A percentile compares a stretch with the other conserved stretches of the same genome.
phyloP scores from a whole-genome alignment of 179 eudicot species.

The Nepenthes alata region DNA sequence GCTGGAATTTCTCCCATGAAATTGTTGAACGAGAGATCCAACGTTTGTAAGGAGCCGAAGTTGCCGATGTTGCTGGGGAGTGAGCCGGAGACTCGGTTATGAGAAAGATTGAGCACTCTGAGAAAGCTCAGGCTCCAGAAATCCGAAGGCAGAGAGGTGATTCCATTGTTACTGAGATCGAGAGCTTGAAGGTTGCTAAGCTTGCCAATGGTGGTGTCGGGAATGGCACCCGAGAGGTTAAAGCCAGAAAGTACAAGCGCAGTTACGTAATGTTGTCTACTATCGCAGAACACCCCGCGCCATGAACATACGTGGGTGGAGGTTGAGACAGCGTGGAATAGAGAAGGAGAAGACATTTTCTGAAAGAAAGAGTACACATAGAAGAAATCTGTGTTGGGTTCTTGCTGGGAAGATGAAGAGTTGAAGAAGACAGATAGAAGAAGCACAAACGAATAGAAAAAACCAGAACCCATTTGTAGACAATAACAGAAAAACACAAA shows the following conservation, averaged over 20 bases:
- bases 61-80: slow-evolving; percentile 50
- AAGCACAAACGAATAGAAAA: not conserved
- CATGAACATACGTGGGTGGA: slow-evolving; percentile 34
- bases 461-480: not conserved
- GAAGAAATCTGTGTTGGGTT: slow-evolving; percentile 52
- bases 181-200: slow-evolving; percentile 31
- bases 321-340: slow-evolving; percentile 23
- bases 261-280: slow-evolving; percentile 16
- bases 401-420: slow-evolving; percentile 23
- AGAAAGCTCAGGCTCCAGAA: slow-evolving; percentile 50
- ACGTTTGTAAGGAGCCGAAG: slow-evolving; percentile 31
- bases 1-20: slow-evolving; percentile 38
- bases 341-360: slow-evolving; percentile 35
- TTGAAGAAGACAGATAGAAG: slow-evolving; percentile 16
- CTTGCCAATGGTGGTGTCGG: slow-evolving; percentile 53
- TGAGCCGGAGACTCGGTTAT: slow-evolving; percentile 25
- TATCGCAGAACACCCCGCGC: slow-evolving; percentile 44
- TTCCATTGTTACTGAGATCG: slow-evolving; percentile 44
- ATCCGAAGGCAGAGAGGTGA: slow-evolving; percentile 47
- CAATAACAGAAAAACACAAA: not conserved
- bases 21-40: slow-evolving; percentile 41
- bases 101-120: slow-evolving; percentile 34
- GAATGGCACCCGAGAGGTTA: slow-evolving; percentile 42
- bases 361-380: slow-evolving; percentile 37
- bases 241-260: slow-evolving; percentile 27